A percentile compares a stretch with the other conserved stretches of the same genome.
Conservation (phyloP, 306 rosid genomes). For the Castanea crenata region DNA sequence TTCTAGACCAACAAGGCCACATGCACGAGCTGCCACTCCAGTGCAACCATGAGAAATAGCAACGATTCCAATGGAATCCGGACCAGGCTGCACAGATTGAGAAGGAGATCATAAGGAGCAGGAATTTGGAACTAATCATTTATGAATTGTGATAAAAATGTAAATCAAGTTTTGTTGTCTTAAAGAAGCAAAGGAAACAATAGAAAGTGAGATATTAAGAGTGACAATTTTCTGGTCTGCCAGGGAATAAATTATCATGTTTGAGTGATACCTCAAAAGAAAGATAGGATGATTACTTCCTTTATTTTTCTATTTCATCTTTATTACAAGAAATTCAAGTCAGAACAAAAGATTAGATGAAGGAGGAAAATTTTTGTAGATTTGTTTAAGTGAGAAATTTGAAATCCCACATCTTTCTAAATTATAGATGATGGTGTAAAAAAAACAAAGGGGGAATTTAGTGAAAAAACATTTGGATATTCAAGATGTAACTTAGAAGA, state of each 20-base stretch:
- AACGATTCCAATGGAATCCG: slow-evolving; percentile 99
- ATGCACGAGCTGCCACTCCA: slow-evolving; percentile 99
- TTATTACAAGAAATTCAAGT: background rate
- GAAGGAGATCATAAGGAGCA: background rate
- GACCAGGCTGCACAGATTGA: slow-evolving; percentile 89
- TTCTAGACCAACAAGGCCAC: slow-evolving; percentile 97
- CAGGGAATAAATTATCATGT: background rate
- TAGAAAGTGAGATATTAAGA: background rate
- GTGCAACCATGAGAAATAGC: slow-evolving; percentile 98
- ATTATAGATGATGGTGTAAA: background rate
- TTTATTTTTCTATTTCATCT: background rate
- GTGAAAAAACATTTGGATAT: background rate
- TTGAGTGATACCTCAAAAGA: background rate
- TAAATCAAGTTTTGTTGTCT: background rate
- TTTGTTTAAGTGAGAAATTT: background rate
- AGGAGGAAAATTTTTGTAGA: background rate
- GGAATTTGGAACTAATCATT: background rate
- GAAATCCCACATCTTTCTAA: slow-evolving; percentile 6
- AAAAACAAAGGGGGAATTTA: background rate
- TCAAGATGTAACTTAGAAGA: slow-evolving; percentile 36
- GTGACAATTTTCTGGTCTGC: background rate
- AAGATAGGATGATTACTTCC: background rate
- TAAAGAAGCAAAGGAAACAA: background rate
- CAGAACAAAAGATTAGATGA: too few species aligned
- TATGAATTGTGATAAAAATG: background rate